A percentile compares a stretch with the other conserved stretches of the same genome.
Evolutionary conservation across 768 basidiomycete genomes (phyloP).

Genomic region (Termitomyces bulborhizus): DNA sequence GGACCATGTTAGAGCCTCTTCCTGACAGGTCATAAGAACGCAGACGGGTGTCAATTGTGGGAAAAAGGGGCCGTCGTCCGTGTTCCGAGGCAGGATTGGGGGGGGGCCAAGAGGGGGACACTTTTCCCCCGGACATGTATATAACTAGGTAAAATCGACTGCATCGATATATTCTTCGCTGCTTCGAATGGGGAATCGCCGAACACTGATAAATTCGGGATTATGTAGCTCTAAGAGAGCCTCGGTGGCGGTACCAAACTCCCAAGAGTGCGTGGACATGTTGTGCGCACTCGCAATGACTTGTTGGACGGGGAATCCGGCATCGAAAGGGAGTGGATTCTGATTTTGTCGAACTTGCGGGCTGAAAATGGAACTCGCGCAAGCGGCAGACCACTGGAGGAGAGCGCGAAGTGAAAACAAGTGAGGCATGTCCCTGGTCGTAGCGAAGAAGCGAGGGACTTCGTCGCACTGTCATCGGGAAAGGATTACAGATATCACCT

Average conservation of each 20-base stretch:
- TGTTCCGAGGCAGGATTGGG: too few relatives aligned
- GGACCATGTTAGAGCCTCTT: too few relatives aligned
- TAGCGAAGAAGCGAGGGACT: too few relatives aligned
- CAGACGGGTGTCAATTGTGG: too few relatives aligned
- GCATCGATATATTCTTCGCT: neutral
- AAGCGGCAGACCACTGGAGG: neutral
- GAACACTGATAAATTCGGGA: conserved; percentile 22
- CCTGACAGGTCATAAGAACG: too few relatives aligned
- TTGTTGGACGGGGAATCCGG: conserved; percentile 21
- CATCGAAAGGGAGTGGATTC: conserved; percentile 14
- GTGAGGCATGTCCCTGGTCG: too few relatives aligned
- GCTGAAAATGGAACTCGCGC: neutral
- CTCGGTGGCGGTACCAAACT: conserved; percentile 23
- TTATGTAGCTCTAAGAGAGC: conserved; percentile 23
- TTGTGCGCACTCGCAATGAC: conserved; percentile 15
- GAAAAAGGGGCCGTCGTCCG: too few relatives aligned
- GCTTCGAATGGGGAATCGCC: conserved; percentile 18
- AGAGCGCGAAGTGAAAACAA: too few relatives aligned
- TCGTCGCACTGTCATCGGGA: too few relatives aligned
- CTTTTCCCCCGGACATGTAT: too few relatives aligned
- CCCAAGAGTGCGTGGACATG: conserved; percentile 25
- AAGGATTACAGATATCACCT: too few relatives aligned
- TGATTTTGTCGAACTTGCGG: neutral
- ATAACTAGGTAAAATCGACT: neutral
- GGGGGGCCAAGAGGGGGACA: too few relatives aligned